These are phyloP conservation scores for Persicaria maculosa DNA, from an alignment of 148 eudicot species.

Conservation along the genomic window DNA sequence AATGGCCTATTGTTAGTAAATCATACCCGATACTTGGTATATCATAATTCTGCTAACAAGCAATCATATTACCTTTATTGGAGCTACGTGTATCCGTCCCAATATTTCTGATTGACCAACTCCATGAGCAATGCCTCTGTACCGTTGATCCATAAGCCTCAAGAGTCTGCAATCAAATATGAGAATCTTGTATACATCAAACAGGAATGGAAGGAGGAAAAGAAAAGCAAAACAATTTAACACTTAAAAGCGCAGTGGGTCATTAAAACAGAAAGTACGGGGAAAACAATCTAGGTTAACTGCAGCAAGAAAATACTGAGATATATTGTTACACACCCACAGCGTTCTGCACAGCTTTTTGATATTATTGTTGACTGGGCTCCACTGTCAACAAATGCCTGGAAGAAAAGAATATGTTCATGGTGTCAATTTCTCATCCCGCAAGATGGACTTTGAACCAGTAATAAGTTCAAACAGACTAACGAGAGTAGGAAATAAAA, in stretches of 20 bases:
- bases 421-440: conserved; percentile 2
- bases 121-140: conserved; percentile 91
- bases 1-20: too few species aligned
- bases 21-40: too few species aligned
- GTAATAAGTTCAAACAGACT: not conserved
- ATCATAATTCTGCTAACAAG: not conserved
- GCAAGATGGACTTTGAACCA: conserved; percentile 3
- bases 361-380: conserved; percentile 98
- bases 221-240: not conserved
- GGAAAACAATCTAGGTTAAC: not conserved
- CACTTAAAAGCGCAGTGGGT: not conserved
- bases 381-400: conserved; percentile 99
- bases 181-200: not conserved
- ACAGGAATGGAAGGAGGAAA: not conserved
- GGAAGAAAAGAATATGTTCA: not conserved
- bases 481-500: not conserved
- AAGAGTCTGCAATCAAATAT: conserved; percentile 47
- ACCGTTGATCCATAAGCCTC: conserved; percentile 87
- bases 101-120: conserved; percentile 96
- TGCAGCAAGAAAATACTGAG: not conserved
- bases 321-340: conserved; percentile 48
- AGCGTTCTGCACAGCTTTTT: conserved; percentile 93
- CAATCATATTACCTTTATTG: conserved; percentile 60
- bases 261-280: not conserved
- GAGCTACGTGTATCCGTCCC: conserved; percentile 97